Conservation (phyloP, 345 rosid genomes). For the Acer saccharum region DNA sequence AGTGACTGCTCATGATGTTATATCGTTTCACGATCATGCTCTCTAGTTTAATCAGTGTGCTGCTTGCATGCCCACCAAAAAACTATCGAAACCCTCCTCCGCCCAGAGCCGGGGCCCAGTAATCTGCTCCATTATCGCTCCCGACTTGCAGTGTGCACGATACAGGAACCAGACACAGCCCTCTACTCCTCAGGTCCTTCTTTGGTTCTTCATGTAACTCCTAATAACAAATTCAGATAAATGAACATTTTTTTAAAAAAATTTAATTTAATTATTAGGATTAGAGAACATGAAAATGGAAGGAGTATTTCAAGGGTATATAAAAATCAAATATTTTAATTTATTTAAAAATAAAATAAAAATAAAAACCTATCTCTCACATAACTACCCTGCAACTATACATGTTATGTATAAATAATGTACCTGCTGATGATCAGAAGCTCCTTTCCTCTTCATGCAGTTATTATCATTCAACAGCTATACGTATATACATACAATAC, state of each 20-base stretch:
- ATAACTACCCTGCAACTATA: too few species aligned
- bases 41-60: slow-evolving; percentile 13
- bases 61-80: not conserved
- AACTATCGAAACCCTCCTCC: slow-evolving; percentile 49
- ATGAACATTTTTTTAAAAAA: too few species aligned
- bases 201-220: slow-evolving; percentile 48
- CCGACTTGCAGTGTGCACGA: slow-evolving; percentile 90
- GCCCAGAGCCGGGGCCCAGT: slow-evolving; percentile 83
- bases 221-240: slow-evolving; percentile 20
- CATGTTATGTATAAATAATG: not conserved
- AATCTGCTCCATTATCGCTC: slow-evolving; percentile 87
- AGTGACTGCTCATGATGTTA: slow-evolving; percentile 99
- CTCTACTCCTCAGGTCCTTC: slow-evolving; percentile 88
- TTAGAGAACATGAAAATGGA: not conserved
- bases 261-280: too few species aligned
- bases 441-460: slow-evolving; percentile 64
- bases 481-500: not conserved
- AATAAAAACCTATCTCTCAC: too few species aligned
- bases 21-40: slow-evolving; percentile 40
- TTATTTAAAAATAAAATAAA: too few species aligned
- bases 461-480: slow-evolving; percentile 69
- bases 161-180: slow-evolving; percentile 91
- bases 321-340: too few species aligned
- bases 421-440: slow-evolving; percentile 38
- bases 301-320: not conserved